Percentiles rank a stretch among this genome's conserved stretches.
Evolutionary conservation across 768 basidiomycete genomes (phyloP).

Genomic region (Sistotremastrum suecicum): DNA sequence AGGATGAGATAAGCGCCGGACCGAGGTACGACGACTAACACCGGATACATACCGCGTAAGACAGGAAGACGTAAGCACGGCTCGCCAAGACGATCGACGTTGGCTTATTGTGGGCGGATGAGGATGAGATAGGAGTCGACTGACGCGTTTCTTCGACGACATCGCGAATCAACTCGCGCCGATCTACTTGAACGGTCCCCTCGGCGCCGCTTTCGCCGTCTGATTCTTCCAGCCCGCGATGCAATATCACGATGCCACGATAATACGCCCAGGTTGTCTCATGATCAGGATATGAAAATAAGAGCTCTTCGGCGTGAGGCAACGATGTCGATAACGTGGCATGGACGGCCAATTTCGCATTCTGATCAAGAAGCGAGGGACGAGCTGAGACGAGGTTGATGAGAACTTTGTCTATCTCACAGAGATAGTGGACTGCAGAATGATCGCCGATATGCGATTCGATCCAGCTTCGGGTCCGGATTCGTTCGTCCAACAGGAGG

Average conservation of each 20-base stretch:
- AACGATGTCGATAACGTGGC: neutral
- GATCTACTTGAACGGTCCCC: no score
- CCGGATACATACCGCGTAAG: no score
- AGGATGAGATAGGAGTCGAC: no score
- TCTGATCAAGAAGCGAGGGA: neutral
- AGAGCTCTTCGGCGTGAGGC: conserved; percentile 34
- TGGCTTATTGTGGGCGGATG: no score
- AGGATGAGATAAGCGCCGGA: no score
- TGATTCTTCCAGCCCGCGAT: no score
- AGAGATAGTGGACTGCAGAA: conserved; percentile 45
- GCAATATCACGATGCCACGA: conserved; percentile 13
- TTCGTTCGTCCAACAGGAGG: conserved; percentile 26
- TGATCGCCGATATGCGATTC: conserved; percentile 53
- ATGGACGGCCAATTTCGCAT: neutral
- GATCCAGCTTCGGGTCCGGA: conserved; percentile 34
- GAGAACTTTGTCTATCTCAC: conserved; percentile 14
- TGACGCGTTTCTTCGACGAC: no score
- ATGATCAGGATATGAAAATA: conserved; percentile 37
- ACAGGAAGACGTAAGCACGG: no score
- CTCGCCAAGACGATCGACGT: no score
- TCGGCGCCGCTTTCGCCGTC: no score
- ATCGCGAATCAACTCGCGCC: no score
- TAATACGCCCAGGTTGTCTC: conserved; percentile 56
- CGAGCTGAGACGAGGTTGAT: conserved; percentile 6
- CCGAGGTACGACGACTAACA: no score